A percentile compares a stretch with the other conserved stretches of the same genome.
Evolutionary conservation across 2,329 filamentous ascomycete species (phyloP).

Genomic region (Sporothrix luriei): DNA sequence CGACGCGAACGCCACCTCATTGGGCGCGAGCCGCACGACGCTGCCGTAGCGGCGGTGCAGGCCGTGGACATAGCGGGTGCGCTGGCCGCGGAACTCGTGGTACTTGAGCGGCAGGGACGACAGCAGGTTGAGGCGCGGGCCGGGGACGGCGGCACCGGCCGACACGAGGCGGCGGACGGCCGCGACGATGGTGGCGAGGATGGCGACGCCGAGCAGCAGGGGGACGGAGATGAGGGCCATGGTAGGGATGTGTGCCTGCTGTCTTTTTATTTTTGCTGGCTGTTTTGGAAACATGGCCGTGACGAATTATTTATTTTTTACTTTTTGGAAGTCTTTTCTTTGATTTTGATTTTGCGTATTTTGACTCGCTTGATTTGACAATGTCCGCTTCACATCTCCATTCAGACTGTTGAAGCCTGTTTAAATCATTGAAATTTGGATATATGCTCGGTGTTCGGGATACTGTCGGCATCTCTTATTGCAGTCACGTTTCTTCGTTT

Average conservation of each 20-base stretch:
- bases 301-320: not conserved
- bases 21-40: constrained; percentile 59
- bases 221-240: constrained; percentile 23
- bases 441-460: constrained; percentile 18
- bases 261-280: too few species aligned
- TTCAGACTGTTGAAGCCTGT: not conserved
- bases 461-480: not conserved
- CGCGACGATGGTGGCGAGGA: constrained; percentile 25
- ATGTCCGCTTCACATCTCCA: not conserved
- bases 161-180: constrained; percentile 39
- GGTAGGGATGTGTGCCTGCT: too few species aligned
- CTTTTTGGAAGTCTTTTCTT: not conserved
- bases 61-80: constrained; percentile 57
- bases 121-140: constrained; percentile 52
- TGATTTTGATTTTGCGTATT: not conserved
- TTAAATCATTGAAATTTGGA: not conserved
- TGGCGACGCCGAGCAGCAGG: constrained; percentile 3
- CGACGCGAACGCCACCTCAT: constrained; percentile 62
- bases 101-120: constrained; percentile 57
- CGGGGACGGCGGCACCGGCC: constrained; percentile 50
- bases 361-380: not conserved
- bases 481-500: not conserved
- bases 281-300: not conserved
- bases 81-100: constrained; percentile 57
- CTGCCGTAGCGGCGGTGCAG: constrained; percentile 60